Evolutionary conservation across 768 basidiomycete genomes (phyloP).

Genomic region (Phanerodontia chrysosporium): DNA sequence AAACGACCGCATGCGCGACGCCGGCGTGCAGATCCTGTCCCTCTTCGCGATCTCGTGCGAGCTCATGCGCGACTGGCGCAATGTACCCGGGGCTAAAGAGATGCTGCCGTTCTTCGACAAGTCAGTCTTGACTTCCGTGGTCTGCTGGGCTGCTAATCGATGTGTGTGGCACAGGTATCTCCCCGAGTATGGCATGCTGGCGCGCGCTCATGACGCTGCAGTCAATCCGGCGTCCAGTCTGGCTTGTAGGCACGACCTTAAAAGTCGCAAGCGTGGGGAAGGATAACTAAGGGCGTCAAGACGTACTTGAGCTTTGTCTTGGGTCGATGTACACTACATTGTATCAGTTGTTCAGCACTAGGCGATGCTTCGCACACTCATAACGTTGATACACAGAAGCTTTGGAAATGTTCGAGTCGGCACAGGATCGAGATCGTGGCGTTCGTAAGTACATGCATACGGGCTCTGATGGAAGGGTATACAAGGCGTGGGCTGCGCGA

Average conservation of each 20-base stretch:
- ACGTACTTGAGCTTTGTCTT: too few species aligned
- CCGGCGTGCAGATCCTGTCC: constrained; percentile 43
- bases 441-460: too few species aligned
- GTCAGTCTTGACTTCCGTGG: constrained; percentile 25
- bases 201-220: constrained; percentile 15
- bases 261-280: too few species aligned
- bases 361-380: too few species aligned
- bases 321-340: too few species aligned
- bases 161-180: constrained; percentile 8
- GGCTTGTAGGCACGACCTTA: constrained; percentile 6
- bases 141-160: not conserved
- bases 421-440: too few species aligned
- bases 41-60: constrained; percentile 42
- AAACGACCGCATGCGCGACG: constrained; percentile 46
- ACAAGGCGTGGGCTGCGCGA: too few species aligned
- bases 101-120: constrained; percentile 42
- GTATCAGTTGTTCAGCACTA: too few species aligned
- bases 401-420: too few species aligned
- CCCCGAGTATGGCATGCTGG: constrained; percentile 15
- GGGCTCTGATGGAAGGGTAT: too few species aligned
- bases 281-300: too few species aligned
- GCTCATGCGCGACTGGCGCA: constrained; percentile 49
- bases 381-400: too few species aligned
- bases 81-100: constrained; percentile 37
- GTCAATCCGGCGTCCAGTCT: constrained; percentile 8